A percentile compares a stretch with the other conserved stretches of the same genome.
Evolutionary conservation across 2,329 filamentous ascomycete species (phyloP).

Genomic region (Aspergillus luchuensis): DNA sequence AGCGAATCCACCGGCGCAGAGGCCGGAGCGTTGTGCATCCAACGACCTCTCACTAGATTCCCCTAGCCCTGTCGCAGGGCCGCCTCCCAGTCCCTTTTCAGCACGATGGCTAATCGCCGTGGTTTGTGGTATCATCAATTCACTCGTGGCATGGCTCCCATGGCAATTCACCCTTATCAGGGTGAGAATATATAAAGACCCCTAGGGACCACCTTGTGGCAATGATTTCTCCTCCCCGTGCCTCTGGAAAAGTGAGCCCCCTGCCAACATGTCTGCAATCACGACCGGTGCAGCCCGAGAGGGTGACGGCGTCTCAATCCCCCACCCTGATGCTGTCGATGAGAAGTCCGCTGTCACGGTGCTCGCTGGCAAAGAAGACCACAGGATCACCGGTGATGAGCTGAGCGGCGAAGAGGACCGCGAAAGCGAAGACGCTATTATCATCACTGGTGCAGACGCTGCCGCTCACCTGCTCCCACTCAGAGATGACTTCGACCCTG

Average conservation of each 20-base stretch:
- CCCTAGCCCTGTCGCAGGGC: neutral
- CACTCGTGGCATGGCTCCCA: neutral
- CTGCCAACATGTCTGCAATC: neutral
- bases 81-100: neutral
- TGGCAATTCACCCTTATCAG: neutral
- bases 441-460: constrained; percentile 56
- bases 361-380: neutral
- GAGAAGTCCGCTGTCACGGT: constrained; percentile 2
- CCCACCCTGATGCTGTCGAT: neutral
- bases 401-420: neutral
- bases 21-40: neutral
- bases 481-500: constrained; percentile 55
- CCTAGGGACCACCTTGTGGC: neutral
- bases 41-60: neutral
- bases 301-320: neutral
- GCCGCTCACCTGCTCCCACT: constrained; percentile 53
- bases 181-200: neutral
- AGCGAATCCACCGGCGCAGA: neutral
- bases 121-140: neutral
- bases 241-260: neutral
- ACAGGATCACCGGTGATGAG: neutral
- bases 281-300: neutral
- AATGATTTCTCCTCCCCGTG: neutral
- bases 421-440: constrained; percentile 38
- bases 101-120: neutral